Evolutionary conservation across 495 filamentous ascomycete genomes (phyloP), one percentile per base, ranked within the genome.

Genomic region (Echria macrotheca): DNA sequence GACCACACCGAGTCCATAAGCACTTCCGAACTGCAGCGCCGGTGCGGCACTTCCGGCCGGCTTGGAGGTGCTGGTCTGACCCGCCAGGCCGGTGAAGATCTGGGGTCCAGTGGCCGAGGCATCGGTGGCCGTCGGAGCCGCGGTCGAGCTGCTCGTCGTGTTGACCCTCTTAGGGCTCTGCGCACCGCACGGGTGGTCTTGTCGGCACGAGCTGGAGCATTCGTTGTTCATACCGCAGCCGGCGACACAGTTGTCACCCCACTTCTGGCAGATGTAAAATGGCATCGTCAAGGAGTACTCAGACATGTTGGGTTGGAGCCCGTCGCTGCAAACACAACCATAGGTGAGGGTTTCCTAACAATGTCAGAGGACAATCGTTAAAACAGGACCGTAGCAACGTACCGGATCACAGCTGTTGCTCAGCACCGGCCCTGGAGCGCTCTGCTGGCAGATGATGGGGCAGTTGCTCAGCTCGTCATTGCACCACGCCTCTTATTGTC

Each of bases 261-360:
- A 78, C 62, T 85, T 76, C 11, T 77, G 79, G 77, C 90, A 96
- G 53, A 84, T 72, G 69, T 81, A 90, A 77, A 85, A 96, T 6
- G 90, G 87, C 23, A 96, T 77, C 4, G 90, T 96, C 60, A 86
- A 78, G 17, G 86, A 86, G 76, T 86, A 96, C 63, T 95, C 76
- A 55, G 85, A 78, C 18, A 86, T 67, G 63, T 95, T 94, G 53
- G 90, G 90, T 29, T 75, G 66, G 52, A 71, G 57, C 56, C 78
- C 76, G 69, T 91, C 85, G 60, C 70, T 75, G 74, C 90, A 96
- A 58, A 89, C 66, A 59, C 90, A 96, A 53, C 66, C 60, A 69
- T 85, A 96, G 32, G 55, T 66, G 24, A 96, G 75, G 3, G 76
- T 75, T 55, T 76, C 64, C 87, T 93, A 8, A 24, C 19, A n/a